Evolutionary conservation across 495 filamentous ascomycete genomes (phyloP), one percentile per base, ranked within the genome.

Genomic region (Aspergillus diversus): DNA sequence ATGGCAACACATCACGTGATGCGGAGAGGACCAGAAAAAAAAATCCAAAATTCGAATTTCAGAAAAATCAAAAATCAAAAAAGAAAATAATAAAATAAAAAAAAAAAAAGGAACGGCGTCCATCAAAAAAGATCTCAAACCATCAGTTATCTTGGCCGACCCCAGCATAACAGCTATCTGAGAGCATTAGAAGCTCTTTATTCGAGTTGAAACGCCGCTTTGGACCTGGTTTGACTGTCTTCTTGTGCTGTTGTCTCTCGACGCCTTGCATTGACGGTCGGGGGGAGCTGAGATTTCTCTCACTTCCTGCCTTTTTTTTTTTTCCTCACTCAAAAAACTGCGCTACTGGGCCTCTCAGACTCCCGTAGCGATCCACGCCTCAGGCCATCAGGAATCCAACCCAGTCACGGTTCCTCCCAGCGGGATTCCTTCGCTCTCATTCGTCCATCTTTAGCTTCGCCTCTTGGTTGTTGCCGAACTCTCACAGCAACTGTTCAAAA

Each of bases 31-130:
- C 39, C 48, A 53, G 56, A 47, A 61, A 57, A 65, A 57, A 65
- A 68, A 68, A 63, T 21, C 49, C 47, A 61, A 67, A 63, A 55
- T 55, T 49, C 27, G 58, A 67, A 65, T 52, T 65, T 55, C 63
- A 58, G 52, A 61, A 69, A 63, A 63, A 27, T 57, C 46, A 27
- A 59, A 68, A 63, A 63, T 59, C 62, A 55, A 64, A 64, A 61
- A 66, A 66, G 58, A 65, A 66, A 66, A 65, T 63, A 65, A 54
- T 48, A 59, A 60, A 58, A 63, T 58, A 61, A 64, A 33, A 62
- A 53, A 61, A 68, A 65, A 68, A 66, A 68, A 64, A 65, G 57
- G 52, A 57, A 66, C 58, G 58, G 60, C 52, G 54, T 48, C 58
- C 63, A 69, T 64, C 66, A 43, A 55, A 43, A 33, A 55, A 50